Percentiles rank a stretch among this genome's conserved stretches.
These are phyloP conservation scores for Lanmaoa pseudosensibilis DNA, from an alignment of 768 basidiomycete genomes.

Conservation along the genomic window DNA sequence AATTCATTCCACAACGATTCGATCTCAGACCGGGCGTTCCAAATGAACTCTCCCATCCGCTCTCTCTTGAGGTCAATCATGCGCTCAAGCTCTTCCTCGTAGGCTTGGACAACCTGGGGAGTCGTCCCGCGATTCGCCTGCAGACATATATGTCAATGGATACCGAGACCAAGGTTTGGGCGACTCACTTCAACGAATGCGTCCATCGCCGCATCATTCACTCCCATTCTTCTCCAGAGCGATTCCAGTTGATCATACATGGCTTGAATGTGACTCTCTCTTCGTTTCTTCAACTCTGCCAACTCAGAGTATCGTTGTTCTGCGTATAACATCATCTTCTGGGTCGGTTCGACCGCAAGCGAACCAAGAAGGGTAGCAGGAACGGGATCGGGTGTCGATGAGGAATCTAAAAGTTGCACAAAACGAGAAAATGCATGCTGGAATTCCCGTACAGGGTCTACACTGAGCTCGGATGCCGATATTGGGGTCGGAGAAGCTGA, in stretches of 20 bases:
- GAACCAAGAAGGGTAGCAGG: slow-evolving; percentile 28
- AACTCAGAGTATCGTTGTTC: slow-evolving; percentile 55
- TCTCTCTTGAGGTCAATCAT: slow-evolving; percentile 89
- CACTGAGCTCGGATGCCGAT: slow-evolving; percentile 7
- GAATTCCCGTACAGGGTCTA: slow-evolving; percentile 40
- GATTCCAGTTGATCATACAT: slow-evolving; percentile 94
- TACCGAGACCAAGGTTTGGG: background rate
- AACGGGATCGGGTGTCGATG: slow-evolving; percentile 21
- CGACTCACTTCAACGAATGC: slow-evolving; percentile 75
- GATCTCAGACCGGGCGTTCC: slow-evolving; percentile 80
- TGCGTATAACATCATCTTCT: slow-evolving; percentile 73
- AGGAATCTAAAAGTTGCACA: slow-evolving; percentile 54
- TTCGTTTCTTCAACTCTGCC: slow-evolving; percentile 67
- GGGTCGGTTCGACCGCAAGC: slow-evolving; percentile 71
- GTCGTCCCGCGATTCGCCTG: slow-evolving; percentile 72
- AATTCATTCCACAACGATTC: slow-evolving; percentile 80
- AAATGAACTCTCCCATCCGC: slow-evolving; percentile 82
- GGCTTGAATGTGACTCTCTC: slow-evolving; percentile 85
- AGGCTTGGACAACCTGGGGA: slow-evolving; percentile 72
- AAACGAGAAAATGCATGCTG: slow-evolving; percentile 63
- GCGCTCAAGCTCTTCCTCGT: slow-evolving; percentile 86
- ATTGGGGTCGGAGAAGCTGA: slow-evolving; percentile 20
- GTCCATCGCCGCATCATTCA: slow-evolving; percentile 79
- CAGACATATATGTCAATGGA: slow-evolving; percentile 3
- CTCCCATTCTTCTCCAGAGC: slow-evolving; percentile 85